A percentile compares a stretch with the other conserved stretches of the same genome.
phyloP scores from a whole-genome alignment of 345 rosid genomes.

The Dovyalis caffra region DNA sequence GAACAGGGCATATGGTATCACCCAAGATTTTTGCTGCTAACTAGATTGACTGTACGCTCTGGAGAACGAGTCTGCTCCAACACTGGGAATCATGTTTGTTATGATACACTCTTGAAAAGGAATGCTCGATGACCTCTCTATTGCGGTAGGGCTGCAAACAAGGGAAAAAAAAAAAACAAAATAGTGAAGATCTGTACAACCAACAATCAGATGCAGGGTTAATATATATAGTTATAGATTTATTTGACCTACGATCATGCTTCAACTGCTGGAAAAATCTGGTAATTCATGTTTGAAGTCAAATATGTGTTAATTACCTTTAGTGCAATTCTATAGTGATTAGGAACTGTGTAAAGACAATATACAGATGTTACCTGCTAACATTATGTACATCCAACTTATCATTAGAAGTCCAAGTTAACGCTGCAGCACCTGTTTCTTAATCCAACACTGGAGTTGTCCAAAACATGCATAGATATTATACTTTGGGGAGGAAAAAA shows the following conservation, averaged over 20 bases:
- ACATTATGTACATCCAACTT: neutral
- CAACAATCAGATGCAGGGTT: neutral
- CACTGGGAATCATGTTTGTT: too few relatives aligned
- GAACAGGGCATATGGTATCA: neutral
- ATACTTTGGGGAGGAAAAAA: neutral
- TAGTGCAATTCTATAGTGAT: neutral
- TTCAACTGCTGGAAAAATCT: neutral
- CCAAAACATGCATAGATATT: neutral
- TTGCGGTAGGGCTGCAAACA: neutral
- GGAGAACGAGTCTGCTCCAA: neutral
- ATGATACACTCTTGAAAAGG: neutral
- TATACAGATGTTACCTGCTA: neutral
- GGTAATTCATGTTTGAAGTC: neutral
- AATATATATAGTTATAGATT: neutral
- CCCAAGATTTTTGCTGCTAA: neutral
- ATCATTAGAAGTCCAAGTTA: neutral
- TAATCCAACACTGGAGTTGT: neutral
- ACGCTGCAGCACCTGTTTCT: neutral
- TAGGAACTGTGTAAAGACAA: neutral
- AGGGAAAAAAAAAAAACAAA: neutral
- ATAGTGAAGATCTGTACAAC: neutral
- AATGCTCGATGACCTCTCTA: neutral
- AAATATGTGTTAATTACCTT: neutral
- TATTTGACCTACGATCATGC: neutral
- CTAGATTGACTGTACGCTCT: neutral